Evolutionary conservation across 2,329 filamentous ascomycete species (phyloP).

Genomic region (Epichloe brachyelytri): DNA sequence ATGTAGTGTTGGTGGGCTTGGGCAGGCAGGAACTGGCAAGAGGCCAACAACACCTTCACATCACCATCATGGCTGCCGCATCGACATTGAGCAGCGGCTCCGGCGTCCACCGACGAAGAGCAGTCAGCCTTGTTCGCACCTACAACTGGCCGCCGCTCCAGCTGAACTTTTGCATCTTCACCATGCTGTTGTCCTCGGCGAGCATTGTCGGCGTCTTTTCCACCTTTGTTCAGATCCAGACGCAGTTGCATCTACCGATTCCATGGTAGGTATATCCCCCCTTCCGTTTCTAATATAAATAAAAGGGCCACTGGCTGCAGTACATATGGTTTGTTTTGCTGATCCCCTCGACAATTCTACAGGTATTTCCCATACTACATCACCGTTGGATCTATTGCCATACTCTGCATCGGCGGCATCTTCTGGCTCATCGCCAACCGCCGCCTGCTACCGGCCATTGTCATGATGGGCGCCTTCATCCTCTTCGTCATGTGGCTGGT

Average conservation of each 20-base stretch:
- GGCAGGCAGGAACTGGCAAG: too few species aligned
- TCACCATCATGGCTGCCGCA: background rate
- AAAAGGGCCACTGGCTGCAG: too few species aligned
- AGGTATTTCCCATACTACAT: conserved; percentile 60
- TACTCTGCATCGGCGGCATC: conserved; percentile 53
- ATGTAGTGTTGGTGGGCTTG: too few species aligned
- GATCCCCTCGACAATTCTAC: background rate
- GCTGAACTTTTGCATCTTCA: conserved; percentile 53
- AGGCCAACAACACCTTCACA: too few species aligned
- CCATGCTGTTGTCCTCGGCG: conserved; percentile 47
- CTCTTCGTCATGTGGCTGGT: conserved; percentile 57
- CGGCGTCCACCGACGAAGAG: conserved; percentile 29
- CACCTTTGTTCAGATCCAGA: conserved; percentile 46
- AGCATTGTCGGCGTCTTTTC: conserved; percentile 49
- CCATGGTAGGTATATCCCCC: conserved; percentile 39
- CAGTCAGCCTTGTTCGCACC: conserved; percentile 35
- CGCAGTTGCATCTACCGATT: conserved; percentile 37
- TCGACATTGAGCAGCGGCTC: conserved; percentile 23
- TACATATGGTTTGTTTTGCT: too few species aligned
- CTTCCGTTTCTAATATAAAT: too few species aligned
- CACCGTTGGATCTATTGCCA: conserved; percentile 42
- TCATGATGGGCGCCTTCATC: conserved; percentile 52
- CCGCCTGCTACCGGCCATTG: conserved; percentile 46
- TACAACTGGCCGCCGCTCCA: conserved; percentile 59
- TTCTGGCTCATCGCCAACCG: conserved; percentile 50